A percentile compares a stretch with the other conserved stretches of the same genome.
Evolutionary conservation across 2,329 filamentous ascomycete species (phyloP).

Genomic region (Colletotrichum siamense): DNA sequence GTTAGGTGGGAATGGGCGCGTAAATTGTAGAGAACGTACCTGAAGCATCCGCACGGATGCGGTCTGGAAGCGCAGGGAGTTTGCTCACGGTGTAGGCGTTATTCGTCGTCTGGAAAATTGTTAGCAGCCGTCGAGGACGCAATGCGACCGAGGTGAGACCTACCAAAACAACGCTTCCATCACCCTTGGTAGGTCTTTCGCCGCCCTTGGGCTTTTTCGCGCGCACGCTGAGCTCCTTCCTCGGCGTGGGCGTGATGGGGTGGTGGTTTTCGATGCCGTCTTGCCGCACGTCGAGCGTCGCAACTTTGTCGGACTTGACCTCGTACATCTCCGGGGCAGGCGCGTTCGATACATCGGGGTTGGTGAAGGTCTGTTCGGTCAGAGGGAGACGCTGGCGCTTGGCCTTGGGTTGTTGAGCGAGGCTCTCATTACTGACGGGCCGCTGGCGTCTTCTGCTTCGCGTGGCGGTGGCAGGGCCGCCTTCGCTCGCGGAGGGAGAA

Average conservation of each 20-base stretch:
- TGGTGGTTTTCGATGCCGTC: slow-evolving; percentile 51
- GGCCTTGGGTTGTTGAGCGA: slow-evolving; percentile 64
- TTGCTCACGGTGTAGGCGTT: slow-evolving; percentile 86
- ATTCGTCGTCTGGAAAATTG: slow-evolving; percentile 74
- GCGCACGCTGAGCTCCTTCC: slow-evolving; percentile 63
- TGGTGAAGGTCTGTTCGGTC: slow-evolving; percentile 61
- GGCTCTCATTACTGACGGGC: slow-evolving; percentile 59
- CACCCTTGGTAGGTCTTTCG: slow-evolving; percentile 69
- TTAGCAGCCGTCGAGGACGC: slow-evolving; percentile 1
- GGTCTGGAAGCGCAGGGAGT: slow-evolving; percentile 81
- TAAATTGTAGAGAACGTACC: slow-evolving; percentile 55
- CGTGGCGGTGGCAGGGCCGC: slow-evolving; percentile 60
- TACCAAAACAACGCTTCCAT: slow-evolving; percentile 72
- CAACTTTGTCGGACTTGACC: slow-evolving; percentile 58
- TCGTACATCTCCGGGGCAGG: slow-evolving; percentile 58
- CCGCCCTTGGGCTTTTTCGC: slow-evolving; percentile 68
- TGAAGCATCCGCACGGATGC: slow-evolving; percentile 69
- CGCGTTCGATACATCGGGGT: slow-evolving; percentile 45
- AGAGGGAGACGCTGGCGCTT: slow-evolving; percentile 67
- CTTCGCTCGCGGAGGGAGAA: slow-evolving; percentile 57
- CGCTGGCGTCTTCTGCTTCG: slow-evolving; percentile 68
- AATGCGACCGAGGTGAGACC: slow-evolving; percentile 29
- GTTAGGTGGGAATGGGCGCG: slow-evolving; percentile 26
- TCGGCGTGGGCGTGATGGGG: slow-evolving; percentile 36
- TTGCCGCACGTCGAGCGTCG: slow-evolving; percentile 48